Percentiles rank a stretch among this genome's conserved stretches.
phyloP scores from a whole-genome alignment of 495 filamentous ascomycete genomes.

The Zalerion maritima region DNA sequence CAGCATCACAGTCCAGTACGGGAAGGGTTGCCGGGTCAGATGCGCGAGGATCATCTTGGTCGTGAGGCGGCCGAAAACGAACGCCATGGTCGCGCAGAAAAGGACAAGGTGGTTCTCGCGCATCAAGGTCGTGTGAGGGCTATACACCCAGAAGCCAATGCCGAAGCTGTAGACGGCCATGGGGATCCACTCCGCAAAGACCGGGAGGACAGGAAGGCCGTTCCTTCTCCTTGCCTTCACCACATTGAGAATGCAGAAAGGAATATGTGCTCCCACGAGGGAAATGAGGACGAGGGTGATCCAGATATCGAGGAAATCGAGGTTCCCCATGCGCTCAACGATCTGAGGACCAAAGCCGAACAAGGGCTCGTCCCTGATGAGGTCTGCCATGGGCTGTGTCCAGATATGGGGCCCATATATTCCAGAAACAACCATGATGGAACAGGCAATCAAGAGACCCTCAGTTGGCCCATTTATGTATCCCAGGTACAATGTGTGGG shows the following conservation, averaged over 20 bases:
- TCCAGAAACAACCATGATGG: slow-evolving; percentile 72
- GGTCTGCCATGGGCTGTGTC: slow-evolving; percentile 52
- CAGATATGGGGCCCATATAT: slow-evolving; percentile 81
- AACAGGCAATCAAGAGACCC: slow-evolving; percentile 77
- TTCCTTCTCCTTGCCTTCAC: slow-evolving; percentile 55
- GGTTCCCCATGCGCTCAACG: slow-evolving; percentile 42
- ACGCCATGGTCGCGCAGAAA: slow-evolving; percentile 85
- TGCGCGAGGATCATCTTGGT: slow-evolving; percentile 98
- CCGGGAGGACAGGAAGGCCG: slow-evolving; percentile 61
- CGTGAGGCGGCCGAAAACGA: slow-evolving; percentile 98
- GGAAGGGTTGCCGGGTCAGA: slow-evolving; percentile 83
- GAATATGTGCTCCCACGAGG: slow-evolving; percentile 70
- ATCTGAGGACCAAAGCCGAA: slow-evolving; percentile 24
- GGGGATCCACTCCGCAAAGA: slow-evolving; percentile 91
- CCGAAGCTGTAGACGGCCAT: slow-evolving; percentile 65
- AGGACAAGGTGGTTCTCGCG: slow-evolving; percentile 73
- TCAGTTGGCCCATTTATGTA: slow-evolving; percentile 97
- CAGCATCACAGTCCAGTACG: slow-evolving; percentile 88
- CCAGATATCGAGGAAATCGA: slow-evolving; percentile 76
- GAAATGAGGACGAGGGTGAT: slow-evolving; percentile 55
- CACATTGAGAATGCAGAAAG: slow-evolving; percentile 70
- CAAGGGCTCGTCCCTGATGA: slow-evolving; percentile 42
- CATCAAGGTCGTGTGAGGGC: slow-evolving; percentile 67
- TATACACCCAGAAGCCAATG: slow-evolving; percentile 72
- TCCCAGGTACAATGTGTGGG: slow-evolving; percentile 90